These are phyloP conservation scores for Flaveria linearis DNA, from an alignment of 129 eudicot genomes.

Conservation along the genomic window DNA sequence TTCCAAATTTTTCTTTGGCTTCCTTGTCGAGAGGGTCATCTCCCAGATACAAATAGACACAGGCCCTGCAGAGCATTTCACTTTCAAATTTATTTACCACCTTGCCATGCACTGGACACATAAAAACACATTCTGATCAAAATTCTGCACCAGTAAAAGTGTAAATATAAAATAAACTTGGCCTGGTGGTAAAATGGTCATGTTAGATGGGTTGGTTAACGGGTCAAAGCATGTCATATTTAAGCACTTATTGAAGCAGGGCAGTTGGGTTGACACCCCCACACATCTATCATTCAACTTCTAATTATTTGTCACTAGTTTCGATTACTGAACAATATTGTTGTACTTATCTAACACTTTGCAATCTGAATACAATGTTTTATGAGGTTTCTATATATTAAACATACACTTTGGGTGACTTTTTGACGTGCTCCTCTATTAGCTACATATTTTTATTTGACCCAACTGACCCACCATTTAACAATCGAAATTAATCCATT, in stretches of 20 bases:
- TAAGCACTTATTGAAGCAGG: not conserved
- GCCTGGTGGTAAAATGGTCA: not conserved
- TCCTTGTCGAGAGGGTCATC: slow-evolving; percentile 72
- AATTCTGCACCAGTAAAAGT: not conserved
- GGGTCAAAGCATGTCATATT: not conserved
- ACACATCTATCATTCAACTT: not conserved
- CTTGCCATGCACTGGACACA: slow-evolving; percentile 58
- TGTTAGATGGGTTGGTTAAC: not conserved
- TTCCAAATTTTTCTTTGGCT: slow-evolving; percentile 64
- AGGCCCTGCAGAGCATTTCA: slow-evolving; percentile 63
- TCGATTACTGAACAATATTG: not conserved
- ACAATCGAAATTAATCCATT: not conserved
- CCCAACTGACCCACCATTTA: not conserved
- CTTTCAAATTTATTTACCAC: slow-evolving; percentile 58
- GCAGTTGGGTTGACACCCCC: not conserved
- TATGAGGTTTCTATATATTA: not conserved
- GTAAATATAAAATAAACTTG: not conserved
- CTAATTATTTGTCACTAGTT: not conserved
- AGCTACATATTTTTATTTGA: not conserved
- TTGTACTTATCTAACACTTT: not conserved
- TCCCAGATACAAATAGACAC: slow-evolving; percentile 56
- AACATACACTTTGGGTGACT: not conserved
- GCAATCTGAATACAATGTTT: not conserved
- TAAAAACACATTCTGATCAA: slow-evolving; percentile 17
- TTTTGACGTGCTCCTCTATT: not conserved